Percentiles rank a stretch among this genome's conserved stretches.
Conservation (phyloP, 495 filamentous ascomycete genomes). For the Trichoderma virens region DNA sequence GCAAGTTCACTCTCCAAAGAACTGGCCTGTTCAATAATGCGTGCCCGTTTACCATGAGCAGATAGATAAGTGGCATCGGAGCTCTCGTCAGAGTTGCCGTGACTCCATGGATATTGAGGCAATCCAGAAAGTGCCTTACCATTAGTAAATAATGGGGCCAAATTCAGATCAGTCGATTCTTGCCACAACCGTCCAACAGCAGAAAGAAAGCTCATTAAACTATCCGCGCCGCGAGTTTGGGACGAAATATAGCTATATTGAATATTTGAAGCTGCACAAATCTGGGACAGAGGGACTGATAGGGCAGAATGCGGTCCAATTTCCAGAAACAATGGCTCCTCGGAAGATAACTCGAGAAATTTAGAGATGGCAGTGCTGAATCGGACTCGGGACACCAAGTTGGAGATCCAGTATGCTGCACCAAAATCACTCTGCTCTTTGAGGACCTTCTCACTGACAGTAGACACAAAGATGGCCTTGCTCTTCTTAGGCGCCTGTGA, state of each 20-base stretch:
- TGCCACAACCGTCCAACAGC: constrained; percentile 10
- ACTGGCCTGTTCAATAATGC: constrained; percentile 41
- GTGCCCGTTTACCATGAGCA: constrained; percentile 47
- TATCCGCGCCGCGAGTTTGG: background rate
- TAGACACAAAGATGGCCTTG: constrained; percentile 23
- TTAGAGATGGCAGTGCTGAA: constrained; percentile 27
- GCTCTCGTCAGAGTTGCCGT: constrained; percentile 28
- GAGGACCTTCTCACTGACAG: constrained; percentile 23
- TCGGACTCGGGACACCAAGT: constrained; percentile 23
- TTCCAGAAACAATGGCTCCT: constrained; percentile 30
- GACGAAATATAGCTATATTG: constrained; percentile 2
- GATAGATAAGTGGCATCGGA: constrained; percentile 45
- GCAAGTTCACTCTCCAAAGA: constrained; percentile 44
- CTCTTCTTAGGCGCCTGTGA: background rate
- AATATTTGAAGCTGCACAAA: background rate
- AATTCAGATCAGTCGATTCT: background rate
- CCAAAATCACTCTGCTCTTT: constrained; percentile 14
- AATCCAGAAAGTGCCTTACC: constrained; percentile 20
- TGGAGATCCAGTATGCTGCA: constrained; percentile 23
- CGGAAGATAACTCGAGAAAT: constrained; percentile 16
- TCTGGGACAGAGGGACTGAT: constrained; percentile 10
- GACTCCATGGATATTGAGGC: constrained; percentile 32
- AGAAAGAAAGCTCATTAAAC: background rate
- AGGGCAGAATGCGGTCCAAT: constrained; percentile 40
- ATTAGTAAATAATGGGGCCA: background rate